Evolutionary conservation across 768 basidiomycete species (phyloP).

Genomic region (Lactifluus rugatus): DNA sequence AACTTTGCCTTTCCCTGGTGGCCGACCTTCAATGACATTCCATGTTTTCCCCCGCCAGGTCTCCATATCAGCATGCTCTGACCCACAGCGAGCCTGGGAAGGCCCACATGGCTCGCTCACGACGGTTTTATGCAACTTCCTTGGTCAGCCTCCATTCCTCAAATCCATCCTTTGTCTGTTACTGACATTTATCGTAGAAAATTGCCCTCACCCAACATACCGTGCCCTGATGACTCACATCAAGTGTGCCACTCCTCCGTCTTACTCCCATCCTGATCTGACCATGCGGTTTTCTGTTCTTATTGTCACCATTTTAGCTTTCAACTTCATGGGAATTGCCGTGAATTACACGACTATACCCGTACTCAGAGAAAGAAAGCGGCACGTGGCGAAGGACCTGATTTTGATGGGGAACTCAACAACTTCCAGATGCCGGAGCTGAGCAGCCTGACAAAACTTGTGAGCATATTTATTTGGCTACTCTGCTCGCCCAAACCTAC

Average conservation of each 20-base stretch:
- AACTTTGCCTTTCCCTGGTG: background rate
- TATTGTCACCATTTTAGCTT: background rate
- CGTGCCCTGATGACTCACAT: slow-evolving; percentile 4
- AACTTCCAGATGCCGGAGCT: slow-evolving; percentile 15
- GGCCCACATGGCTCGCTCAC: slow-evolving; percentile 19
- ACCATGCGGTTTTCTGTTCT: background rate
- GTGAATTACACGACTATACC: slow-evolving; percentile 8
- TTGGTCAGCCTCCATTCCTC: background rate
- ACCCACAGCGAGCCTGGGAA: slow-evolving; percentile 21
- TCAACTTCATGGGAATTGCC: slow-evolving; percentile 1
- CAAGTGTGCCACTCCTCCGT: slow-evolving; percentile 5
- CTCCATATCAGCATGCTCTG: slow-evolving; percentile 20
- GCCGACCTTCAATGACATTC: background rate
- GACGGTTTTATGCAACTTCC: slow-evolving; percentile 5
- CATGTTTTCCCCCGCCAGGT: background rate
- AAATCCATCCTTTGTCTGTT: background rate
- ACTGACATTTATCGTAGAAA: background rate
- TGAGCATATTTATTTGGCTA: background rate
- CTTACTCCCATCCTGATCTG: background rate
- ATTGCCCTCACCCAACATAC: background rate
- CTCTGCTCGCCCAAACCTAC: background rate
- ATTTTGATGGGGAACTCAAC: slow-evolving; percentile 11
- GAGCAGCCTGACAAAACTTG: slow-evolving; percentile 11
- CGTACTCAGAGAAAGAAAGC: slow-evolving; percentile 1
- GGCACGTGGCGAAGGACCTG: slow-evolving; percentile 1